Evolutionary conservation across 1,139 yeast genomes (phyloP), one percentile per base, ranked within the genome.

Genomic region (Yamadazyma buinensis): DNA sequence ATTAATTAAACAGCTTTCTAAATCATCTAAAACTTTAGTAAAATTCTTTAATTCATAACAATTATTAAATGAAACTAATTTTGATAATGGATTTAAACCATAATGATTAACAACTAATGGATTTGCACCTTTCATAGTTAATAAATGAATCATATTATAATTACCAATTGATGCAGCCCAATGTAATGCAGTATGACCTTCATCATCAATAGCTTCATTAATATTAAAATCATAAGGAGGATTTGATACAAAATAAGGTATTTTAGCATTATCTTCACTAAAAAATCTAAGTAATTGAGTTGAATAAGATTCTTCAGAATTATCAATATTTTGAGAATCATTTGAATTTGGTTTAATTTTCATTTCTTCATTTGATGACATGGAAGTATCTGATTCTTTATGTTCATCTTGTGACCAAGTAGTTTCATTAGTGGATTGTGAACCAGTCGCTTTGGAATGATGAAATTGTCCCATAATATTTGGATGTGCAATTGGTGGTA

Each of bases 161-260:
- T 84, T 81, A 7, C 96, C 97, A 69, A 92, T 83, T 0, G 97
- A 88, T 9, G 95, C 79, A 0, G 97, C 96, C 98, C 98, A 92
- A 56, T 92, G 97, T 44, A 92, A 72, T 1, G 97, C 88, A 0
- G 97, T 85, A 50, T 92, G 97, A 1, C 97, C 97, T 57, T 92
- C 97, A 46, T 86, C 95, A 52, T 92, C 98, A 29, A 92, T 86
- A 5, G 90, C 78, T 43, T 79, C 90, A 59, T 90, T 86, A 43
- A 88, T 79, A 49, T 87, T 82, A 49, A 87, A 84, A 46, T 86
- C 87, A 15, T 70, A 64, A 0, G 96, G 95, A 2, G 95, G 90
- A 42, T 78, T 72, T 34, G 77, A 70, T 27, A 90, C 60, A 43
- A 82, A 82, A 31, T 75, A 74, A 1, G 97, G 95, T 33, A 90